These are phyloP conservation scores for Postia placenta DNA, from an alignment of 768 basidiomycete species.

Conservation along the genomic window DNA sequence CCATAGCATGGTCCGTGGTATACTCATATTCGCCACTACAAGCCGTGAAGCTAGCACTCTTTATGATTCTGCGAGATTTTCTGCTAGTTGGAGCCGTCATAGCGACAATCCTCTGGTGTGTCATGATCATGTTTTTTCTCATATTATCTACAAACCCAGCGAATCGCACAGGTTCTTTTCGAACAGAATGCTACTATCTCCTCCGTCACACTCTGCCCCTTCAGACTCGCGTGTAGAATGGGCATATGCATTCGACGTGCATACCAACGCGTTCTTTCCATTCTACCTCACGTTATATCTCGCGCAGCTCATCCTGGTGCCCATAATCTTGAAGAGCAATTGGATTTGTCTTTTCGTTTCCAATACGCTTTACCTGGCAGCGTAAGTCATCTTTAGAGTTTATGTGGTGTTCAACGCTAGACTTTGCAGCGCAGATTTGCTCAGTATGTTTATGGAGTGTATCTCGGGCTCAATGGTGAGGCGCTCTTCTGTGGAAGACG, in stretches of 20 bases:
- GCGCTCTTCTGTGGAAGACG: too few species aligned
- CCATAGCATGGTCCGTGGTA: constrained; percentile 80
- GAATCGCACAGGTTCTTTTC: constrained; percentile 50
- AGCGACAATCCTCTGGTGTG: constrained; percentile 74
- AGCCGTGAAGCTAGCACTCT: constrained; percentile 56
- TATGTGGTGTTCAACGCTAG: background rate
- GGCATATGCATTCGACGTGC: constrained; percentile 96
- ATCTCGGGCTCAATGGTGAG: constrained; percentile 78
- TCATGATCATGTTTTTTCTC: background rate
- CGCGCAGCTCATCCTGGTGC: constrained; percentile 80
- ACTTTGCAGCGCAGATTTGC: constrained; percentile 47
- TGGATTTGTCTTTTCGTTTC: constrained; percentile 96
- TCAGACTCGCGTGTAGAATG: constrained; percentile 77
- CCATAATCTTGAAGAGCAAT: constrained; percentile 74
- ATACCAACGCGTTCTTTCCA: constrained; percentile 96
- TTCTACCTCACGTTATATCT: constrained; percentile 86
- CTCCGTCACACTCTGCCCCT: constrained; percentile 64
- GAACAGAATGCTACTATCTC: constrained; percentile 64
- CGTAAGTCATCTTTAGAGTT: constrained; percentile 39
- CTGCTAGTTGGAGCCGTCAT: constrained; percentile 69
- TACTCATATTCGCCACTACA: constrained; percentile 59
- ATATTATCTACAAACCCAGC: constrained; percentile 1
- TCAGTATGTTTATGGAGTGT: constrained; percentile 90
- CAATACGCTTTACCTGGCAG: constrained; percentile 86
- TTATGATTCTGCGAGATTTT: constrained; percentile 90